These are phyloP conservation scores for Vairimorpha necatrix DNA, from an alignment of 371 early-diverging fungal genomes.

Conservation along the genomic window DNA sequence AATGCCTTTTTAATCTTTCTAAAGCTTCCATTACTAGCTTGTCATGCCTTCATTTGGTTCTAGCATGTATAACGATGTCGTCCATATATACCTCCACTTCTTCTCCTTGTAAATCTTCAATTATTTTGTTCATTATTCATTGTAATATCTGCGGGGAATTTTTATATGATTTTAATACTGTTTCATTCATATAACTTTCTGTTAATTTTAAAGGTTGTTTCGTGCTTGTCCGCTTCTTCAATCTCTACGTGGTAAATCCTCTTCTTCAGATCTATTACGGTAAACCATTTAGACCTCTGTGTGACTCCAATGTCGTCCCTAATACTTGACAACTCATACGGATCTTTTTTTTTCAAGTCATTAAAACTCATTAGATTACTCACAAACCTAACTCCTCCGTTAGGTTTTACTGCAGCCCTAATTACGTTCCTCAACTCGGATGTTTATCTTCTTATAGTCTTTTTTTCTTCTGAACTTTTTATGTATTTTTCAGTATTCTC, in stretches of 20 bases:
- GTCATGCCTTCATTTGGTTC: constrained; percentile 28
- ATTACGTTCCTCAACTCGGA: background rate
- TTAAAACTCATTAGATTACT: constrained; percentile 39
- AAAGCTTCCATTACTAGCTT: constrained; percentile 6
- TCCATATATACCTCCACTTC: constrained; percentile 19
- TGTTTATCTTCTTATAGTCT: constrained; percentile 1
- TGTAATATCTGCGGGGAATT: constrained; percentile 50
- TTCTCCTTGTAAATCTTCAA: constrained; percentile 18
- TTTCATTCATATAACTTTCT: constrained; percentile 41
- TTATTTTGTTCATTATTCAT: constrained; percentile 44
- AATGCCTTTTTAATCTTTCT: constrained; percentile 12
- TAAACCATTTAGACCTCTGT: constrained; percentile 30
- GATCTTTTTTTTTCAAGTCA: constrained; percentile 14
- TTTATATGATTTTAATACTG: constrained; percentile 41
- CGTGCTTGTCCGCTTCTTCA: background rate
- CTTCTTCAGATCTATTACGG: constrained; percentile 5
- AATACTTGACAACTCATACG: constrained; percentile 28
- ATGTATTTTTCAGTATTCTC: background rate
- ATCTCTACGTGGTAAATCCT: constrained; percentile 15
- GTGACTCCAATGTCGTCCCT: constrained; percentile 17
- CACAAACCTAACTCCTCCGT: constrained; percentile 43
- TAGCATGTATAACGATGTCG: constrained; percentile 40
- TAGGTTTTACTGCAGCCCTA: constrained; percentile 46
- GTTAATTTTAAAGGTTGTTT: constrained; percentile 17
- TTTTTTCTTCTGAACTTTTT: constrained; percentile 4